phyloP scores from a whole-genome alignment of 352 stramenopile genomes.

The Pythium guiyangense region DNA sequence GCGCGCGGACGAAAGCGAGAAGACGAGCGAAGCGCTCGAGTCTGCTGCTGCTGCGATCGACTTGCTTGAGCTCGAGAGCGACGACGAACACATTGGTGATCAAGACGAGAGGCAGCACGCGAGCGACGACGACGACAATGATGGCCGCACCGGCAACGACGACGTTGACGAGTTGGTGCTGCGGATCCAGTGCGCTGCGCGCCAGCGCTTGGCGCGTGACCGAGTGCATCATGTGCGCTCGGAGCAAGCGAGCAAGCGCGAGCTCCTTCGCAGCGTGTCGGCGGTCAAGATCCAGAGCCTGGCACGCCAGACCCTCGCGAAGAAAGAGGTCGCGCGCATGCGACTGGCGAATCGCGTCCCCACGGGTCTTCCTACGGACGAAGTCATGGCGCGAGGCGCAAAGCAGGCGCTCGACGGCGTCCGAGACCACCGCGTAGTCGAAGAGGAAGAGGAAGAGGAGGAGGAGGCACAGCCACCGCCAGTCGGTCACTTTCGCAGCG shows the following conservation, averaged over 20 bases:
- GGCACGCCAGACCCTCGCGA: conserved; percentile 39
- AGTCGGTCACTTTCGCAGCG: not conserved
- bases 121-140: not conserved
- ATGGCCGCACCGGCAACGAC: not conserved
- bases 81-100: not conserved
- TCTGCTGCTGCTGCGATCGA: not conserved
- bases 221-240: conserved; percentile 25
- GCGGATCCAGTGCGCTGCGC: conserved; percentile 50
- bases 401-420: not conserved
- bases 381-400: conserved; percentile 4
- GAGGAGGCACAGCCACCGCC: not conserved
- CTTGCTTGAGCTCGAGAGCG: conserved; percentile 7
- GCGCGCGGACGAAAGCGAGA: not conserved
- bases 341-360: conserved; percentile 22
- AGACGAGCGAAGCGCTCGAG: not conserved
- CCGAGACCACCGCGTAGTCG: not conserved
- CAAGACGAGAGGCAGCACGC: not conserved
- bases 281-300: conserved; percentile 29
- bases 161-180: conserved; percentile 18
- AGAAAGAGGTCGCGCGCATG: conserved; percentile 27
- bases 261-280: conserved; percentile 8
- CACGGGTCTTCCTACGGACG: conserved; percentile 22
- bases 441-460: conserved; percentile 1
- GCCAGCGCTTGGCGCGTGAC: conserved; percentile 26
- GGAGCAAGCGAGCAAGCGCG: conserved; percentile 8